These are phyloP conservation scores for Arthrobotrys megalospora DNA, from an alignment of 2,329 filamentous ascomycete genomes.

Conservation along the genomic window DNA sequence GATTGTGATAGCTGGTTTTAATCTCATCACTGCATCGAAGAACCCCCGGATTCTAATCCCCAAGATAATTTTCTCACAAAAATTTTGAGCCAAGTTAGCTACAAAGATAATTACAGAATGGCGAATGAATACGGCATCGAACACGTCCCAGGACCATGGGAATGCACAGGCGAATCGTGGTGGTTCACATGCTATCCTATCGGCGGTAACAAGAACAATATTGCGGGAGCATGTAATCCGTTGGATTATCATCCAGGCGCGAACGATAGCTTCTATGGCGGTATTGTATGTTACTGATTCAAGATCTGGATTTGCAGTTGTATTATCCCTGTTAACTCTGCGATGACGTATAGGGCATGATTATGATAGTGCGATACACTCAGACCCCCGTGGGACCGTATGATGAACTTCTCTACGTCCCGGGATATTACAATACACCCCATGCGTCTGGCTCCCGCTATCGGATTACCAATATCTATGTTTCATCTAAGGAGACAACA, in stretches of 20 bases:
- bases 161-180: conserved; percentile 49
- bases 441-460: conserved; percentile 66
- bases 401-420: conserved; percentile 71
- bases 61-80: background rate
- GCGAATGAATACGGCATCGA: conserved; percentile 36
- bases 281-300: conserved; percentile 19
- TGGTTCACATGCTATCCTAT: conserved; percentile 55
- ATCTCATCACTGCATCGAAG: background rate
- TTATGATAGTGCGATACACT: conserved; percentile 72
- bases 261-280: conserved; percentile 46
- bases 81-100: background rate
- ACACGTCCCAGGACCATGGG: conserved; percentile 48
- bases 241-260: conserved; percentile 40
- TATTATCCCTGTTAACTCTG: background rate
- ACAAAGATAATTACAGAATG: background rate
- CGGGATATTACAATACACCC: conserved; percentile 70
- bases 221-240: conserved; percentile 28
- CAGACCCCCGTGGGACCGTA: conserved; percentile 72
- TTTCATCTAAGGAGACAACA: conserved; percentile 71
- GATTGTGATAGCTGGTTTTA: background rate
- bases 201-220: conserved; percentile 30
- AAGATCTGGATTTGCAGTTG: background rate
- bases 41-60: background rate
- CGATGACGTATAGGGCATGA: conserved; percentile 70
- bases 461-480: conserved; percentile 73